Evolutionary conservation across 1,139 yeast genomes (phyloP), one percentile per base, ranked within the genome.

Genomic region (Debaryomyces nepalensis): DNA sequence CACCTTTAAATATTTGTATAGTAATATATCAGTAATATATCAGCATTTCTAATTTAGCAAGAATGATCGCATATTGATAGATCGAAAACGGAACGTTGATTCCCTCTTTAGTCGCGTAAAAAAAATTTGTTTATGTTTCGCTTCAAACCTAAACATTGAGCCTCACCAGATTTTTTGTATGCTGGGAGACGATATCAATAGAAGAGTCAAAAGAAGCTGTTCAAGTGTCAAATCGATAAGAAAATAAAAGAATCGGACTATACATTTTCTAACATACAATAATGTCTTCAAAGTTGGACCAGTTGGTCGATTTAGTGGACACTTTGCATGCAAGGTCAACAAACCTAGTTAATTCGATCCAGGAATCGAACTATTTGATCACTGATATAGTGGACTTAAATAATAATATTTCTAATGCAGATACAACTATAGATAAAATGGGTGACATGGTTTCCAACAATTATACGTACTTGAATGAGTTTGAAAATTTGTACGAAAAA

Each of bases 401-500:
- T 43, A 52, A 55, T 30, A 46, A 53, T n/a, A 57, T 68, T 26
- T 47, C 62, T 4, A 41, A 53, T 3, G 51, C 61, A n/a, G 76
- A 73, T 45, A 42, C 57, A 11, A 54, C 57, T 22, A 64, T 72
- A 27, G 73, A 66, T 40, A 57, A 58, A n/a, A 54, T 66, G 27
- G 51, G 58, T 26, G 55, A 56, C 15, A 45, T 60, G 26, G 49
- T 69, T 31, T 44, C 51, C 8, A 45, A 51, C 21, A 70, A 71
- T 49, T 50, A 49, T 33, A 43, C 45, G 12, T 57, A 51, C 40
- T 43, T 68, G 24, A 50, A 42, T 31, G 65, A 63, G 38, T 59
- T 70, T 43, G 56, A 63, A 44, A 63, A 60, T 26, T 57, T 73
- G 36, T 52, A 61, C 33, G 69, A 67, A 41, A 66, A 63, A 48